Evolutionary conservation across 73 alveolate species (phyloP).

Genomic region (Paramecium sonneborni): DNA sequence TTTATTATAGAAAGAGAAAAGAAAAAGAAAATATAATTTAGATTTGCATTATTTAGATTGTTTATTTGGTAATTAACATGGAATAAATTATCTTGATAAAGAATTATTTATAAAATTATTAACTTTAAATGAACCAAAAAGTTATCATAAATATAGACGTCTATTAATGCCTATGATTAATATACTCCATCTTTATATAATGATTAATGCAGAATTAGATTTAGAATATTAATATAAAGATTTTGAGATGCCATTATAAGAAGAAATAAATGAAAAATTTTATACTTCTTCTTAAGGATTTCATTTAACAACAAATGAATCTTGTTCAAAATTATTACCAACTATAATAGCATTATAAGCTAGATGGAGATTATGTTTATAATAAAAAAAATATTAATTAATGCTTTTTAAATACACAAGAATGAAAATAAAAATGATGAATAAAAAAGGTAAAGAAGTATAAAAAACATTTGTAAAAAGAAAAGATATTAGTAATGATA

Average conservation of each 20-base stretch:
- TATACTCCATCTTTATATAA: neutral
- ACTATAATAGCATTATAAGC: neutral
- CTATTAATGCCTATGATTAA: neutral
- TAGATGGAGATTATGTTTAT: neutral
- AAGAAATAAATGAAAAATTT: neutral
- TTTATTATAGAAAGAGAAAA: neutral
- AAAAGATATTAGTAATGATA: neutral
- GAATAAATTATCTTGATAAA: neutral
- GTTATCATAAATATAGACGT: neutral
- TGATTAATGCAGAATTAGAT: neutral
- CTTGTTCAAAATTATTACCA: neutral
- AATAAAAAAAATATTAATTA: neutral
- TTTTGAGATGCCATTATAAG: neutral
- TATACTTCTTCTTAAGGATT: slow-evolving; percentile 17
- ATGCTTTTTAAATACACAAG: neutral
- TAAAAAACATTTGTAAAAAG: neutral
- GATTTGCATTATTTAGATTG: slow-evolving; percentile 25
- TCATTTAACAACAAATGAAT: neutral
- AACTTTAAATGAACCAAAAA: neutral
- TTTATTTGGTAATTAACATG: neutral
- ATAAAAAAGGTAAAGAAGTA: neutral
- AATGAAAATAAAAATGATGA: neutral
- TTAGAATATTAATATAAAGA: neutral
- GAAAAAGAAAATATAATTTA: neutral
- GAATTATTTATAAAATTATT: neutral